A percentile compares a stretch with the other conserved stretches of the same genome.
Conservation (phyloP, 2,329 filamentous ascomycete genomes). For the Rutstroemia sp. region DNA sequence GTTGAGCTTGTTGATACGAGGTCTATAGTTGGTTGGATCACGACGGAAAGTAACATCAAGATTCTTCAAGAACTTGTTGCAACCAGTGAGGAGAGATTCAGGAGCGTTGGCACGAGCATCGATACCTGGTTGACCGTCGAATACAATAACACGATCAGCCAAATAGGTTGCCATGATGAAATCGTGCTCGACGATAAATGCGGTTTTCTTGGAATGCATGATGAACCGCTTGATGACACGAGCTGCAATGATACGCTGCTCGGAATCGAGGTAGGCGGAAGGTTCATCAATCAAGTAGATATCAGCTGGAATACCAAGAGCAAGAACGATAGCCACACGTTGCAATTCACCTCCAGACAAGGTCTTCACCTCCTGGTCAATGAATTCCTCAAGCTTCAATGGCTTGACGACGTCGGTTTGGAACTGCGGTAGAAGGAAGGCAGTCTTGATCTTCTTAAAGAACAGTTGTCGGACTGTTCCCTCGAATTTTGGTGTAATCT, state of each 20-base stretch:
- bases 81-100: slow-evolving; percentile 83
- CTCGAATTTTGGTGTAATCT: slow-evolving; percentile 96
- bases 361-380: slow-evolving; percentile 99
- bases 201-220: slow-evolving; percentile 99
- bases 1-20: slow-evolving; percentile 96
- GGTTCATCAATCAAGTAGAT: slow-evolving; percentile 99
- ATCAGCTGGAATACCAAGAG: slow-evolving; percentile 91
- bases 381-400: slow-evolving; percentile 98
- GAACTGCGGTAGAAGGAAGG: slow-evolving; percentile 95
- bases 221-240: slow-evolving; percentile 99
- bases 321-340: slow-evolving; percentile 94
- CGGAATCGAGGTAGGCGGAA: slow-evolving; percentile 93
- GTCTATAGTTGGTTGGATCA: slow-evolving; percentile 90
- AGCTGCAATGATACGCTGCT: slow-evolving; percentile 96
- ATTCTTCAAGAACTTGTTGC: slow-evolving; percentile 95
- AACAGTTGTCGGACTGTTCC: slow-evolving; percentile 96
- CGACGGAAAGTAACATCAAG: slow-evolving; percentile 97
- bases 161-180: slow-evolving; percentile 86
- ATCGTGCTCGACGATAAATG: slow-evolving; percentile 99
- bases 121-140: slow-evolving; percentile 87
- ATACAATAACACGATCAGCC: slow-evolving; percentile 95
- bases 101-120: slow-evolving; percentile 82
- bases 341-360: slow-evolving; percentile 98
- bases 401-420: slow-evolving; percentile 99
- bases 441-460: slow-evolving; percentile 99